Evolutionary conservation across 352 stramenopile genomes (phyloP).

Genomic region (Discostella stelligera): DNA sequence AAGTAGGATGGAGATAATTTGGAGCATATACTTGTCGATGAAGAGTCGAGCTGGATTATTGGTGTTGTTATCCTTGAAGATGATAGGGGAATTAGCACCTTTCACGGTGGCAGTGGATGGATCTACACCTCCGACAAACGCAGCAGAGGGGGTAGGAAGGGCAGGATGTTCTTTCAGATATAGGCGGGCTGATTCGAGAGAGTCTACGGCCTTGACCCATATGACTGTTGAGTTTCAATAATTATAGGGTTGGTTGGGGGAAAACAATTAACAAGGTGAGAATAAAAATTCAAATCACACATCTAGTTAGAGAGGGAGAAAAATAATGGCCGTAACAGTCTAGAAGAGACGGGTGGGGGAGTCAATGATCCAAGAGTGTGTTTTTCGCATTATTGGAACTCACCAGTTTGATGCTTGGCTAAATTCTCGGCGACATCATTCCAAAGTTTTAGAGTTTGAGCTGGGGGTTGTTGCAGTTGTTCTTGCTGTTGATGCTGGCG

Average conservation of each 20-base stretch:
- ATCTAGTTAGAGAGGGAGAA: background rate
- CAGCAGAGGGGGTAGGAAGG: background rate
- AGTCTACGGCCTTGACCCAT: conserved; percentile 78
- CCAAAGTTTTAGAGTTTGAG: conserved; percentile 52
- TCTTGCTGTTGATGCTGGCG: background rate
- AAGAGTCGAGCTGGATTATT: conserved; percentile 48
- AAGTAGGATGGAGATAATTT: conserved; percentile 80
- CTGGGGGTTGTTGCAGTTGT: background rate
- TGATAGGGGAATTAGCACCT: too few relatives aligned
- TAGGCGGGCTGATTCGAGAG: conserved; percentile 54
- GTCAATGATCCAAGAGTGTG: background rate
- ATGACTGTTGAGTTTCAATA: conserved; percentile 58
- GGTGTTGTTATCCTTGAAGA: background rate
- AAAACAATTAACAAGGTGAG: conserved; percentile 1
- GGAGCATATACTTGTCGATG: conserved; percentile 69
- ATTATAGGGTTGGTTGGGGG: conserved; percentile 5
- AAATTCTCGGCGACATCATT: conserved; percentile 65
- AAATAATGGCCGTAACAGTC: background rate
- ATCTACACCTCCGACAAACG: background rate
- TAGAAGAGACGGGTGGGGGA: background rate
- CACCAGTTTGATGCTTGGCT: conserved; percentile 69
- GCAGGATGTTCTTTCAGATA: conserved; percentile 36
- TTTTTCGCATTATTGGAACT: conserved; percentile 24
- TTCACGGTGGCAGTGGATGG: background rate
- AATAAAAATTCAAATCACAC: conserved; percentile 8